Evolutionary conservation across 2,329 filamentous ascomycete species (phyloP), one percentile per base, ranked within the genome.

Genomic region (Alternaria metachromatica): DNA sequence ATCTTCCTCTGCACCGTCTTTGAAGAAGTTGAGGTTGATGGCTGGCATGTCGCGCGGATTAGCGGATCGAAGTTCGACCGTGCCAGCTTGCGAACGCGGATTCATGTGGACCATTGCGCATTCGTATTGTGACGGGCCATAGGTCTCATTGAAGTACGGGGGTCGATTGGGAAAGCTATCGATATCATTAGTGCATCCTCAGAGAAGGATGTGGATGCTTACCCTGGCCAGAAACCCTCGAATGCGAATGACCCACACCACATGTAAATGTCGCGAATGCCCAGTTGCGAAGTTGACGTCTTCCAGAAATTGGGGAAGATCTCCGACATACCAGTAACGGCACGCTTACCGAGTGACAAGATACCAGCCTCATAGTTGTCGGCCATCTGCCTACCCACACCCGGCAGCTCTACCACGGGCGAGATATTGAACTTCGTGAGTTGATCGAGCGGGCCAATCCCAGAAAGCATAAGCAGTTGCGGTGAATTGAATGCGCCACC

Each of bases 381-480:
- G 48, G 45, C 28, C 18, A 15, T 6, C 2, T 58, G 21, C 6
- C 6, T 58, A n/a, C 44, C 55, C n/a, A 58, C 55, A 33, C 44
- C 55, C 6, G 55, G 55, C 11, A 46, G 13, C 26, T 58, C 46
- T 20, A 58, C 56, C 6, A 89, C 63, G 0, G 86, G 78, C 2
- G 82, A 72, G 66, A 91, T 90, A 5, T 80, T 77, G 68, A 86
- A 83, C 45, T 80, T 78, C 18, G 82, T 64, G 4, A 91, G 83
- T 62, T 88, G 83, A 0, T 78, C 72, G 3, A 76, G 69, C 0
- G 87, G 87, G 0, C 89, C 88, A 28, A 91, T 84, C 6, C 89
- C 89, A 57, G 83, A 87, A 0, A 90, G 84, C 78, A 88, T 86
- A 5, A 91, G 84, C 4, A 91, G 75, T 75, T 91, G 88, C 3